phyloP scores from a whole-genome alignment of 768 basidiomycete genomes.

The Saitozyma sp. region DNA sequence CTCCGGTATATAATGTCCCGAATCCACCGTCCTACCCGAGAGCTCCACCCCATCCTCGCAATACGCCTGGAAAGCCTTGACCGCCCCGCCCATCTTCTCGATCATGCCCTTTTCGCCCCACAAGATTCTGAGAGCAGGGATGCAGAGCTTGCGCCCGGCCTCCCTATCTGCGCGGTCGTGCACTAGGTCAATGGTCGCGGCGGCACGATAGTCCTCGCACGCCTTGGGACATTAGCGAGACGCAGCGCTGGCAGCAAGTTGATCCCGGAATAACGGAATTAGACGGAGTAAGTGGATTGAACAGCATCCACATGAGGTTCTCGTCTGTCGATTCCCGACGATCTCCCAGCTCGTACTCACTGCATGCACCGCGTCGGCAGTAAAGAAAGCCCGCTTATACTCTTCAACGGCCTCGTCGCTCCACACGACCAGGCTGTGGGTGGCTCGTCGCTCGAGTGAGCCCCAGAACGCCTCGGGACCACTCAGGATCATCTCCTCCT shows the following conservation, averaged over 20 bases:
- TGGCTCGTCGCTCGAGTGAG: conserved; percentile 8
- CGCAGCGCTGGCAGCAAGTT: no score
- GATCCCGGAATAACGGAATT: no score
- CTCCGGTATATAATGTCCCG: conserved; percentile 44
- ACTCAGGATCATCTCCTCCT: conserved; percentile 35
- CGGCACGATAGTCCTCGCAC: conserved; percentile 52
- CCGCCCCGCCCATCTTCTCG: conserved; percentile 17
- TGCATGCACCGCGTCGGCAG: conserved; percentile 24
- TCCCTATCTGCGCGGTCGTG: conserved; percentile 37
- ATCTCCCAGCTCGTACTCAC: no score
- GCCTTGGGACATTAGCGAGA: no score
- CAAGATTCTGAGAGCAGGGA: conserved; percentile 24
- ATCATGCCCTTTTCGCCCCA: conserved; percentile 45
- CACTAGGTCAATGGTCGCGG: conserved; percentile 47
- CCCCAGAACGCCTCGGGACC: conserved; percentile 30
- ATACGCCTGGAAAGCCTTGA: conserved; percentile 29
- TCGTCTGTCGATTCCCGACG: no score
- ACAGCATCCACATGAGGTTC: no score
- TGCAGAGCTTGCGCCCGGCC: conserved; percentile 20
- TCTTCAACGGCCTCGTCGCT: conserved; percentile 25
- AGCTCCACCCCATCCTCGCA: conserved; percentile 14
- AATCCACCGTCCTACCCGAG: conserved; percentile 21
- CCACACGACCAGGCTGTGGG: conserved; percentile 23
- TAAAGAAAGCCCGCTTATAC: conserved; percentile 25
- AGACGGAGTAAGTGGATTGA: no score